These are phyloP conservation scores for Rhizopogon roseolus DNA, from an alignment of 768 basidiomycete species.

Conservation along the genomic window DNA sequence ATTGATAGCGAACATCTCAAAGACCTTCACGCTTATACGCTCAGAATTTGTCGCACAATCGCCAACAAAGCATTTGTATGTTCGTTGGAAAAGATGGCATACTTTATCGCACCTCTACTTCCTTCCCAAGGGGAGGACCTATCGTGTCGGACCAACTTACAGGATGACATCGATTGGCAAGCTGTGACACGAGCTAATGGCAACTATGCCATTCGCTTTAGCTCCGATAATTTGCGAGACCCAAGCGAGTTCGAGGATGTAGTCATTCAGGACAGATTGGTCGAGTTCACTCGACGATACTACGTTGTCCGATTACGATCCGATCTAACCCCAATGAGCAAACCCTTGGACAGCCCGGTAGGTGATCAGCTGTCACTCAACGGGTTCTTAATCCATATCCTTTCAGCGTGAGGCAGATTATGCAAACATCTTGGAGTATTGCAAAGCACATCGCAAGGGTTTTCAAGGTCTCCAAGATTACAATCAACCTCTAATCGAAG, in stretches of 20 bases:
- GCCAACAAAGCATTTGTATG: conserved; percentile 68
- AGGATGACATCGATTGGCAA: conserved; percentile 59
- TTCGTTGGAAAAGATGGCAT: conserved; percentile 47
- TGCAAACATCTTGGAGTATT: conserved; percentile 60
- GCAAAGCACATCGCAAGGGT: conserved; percentile 53
- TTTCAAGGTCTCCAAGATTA: conserved; percentile 59
- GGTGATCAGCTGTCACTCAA: conserved; percentile 20
- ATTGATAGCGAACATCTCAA: conserved; percentile 42
- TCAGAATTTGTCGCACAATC: conserved; percentile 55
- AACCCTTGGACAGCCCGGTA: conserved; percentile 61
- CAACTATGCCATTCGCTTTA: conserved; percentile 47
- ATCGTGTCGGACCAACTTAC: conserved; percentile 22
- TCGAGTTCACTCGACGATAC: conserved; percentile 75
- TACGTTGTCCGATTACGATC: conserved; percentile 48
- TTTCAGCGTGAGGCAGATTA: conserved; percentile 58
- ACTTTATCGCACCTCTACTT: conserved; percentile 63
- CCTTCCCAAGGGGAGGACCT: conserved; percentile 19
- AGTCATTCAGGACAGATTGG: conserved; percentile 69
- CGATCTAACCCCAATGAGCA: conserved; percentile 73
- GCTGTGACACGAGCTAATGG: conserved; percentile 46
- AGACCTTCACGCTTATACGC: conserved; percentile 55
- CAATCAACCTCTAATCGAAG: conserved; percentile 70
- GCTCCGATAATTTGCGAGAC: conserved; percentile 28
- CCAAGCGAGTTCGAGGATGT: conserved; percentile 48
- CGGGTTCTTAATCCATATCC: conserved; percentile 3